Evolutionary conservation across 371 early-diverging fungal species (phyloP).

Genomic region (Dentiscutata heterogama): DNA sequence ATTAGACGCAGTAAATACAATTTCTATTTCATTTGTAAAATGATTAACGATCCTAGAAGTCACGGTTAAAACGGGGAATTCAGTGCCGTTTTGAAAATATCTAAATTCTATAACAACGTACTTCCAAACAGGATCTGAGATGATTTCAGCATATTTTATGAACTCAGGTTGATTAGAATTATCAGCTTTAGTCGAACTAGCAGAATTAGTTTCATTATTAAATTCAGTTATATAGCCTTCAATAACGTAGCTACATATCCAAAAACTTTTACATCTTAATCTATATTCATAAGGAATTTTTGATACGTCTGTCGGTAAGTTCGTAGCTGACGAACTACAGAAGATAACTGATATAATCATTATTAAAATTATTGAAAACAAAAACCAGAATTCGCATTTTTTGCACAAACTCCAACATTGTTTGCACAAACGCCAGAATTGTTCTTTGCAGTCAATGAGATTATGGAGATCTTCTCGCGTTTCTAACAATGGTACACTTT

Average conservation of each 20-base stretch:
- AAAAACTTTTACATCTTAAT: background rate
- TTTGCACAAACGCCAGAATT: background rate
- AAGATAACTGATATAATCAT: background rate
- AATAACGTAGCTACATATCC: background rate
- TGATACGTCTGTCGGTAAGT: background rate
- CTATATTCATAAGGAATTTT: background rate
- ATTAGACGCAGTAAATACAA: background rate
- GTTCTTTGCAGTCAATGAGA: background rate
- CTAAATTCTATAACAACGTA: background rate
- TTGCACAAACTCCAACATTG: background rate
- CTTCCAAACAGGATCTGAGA: background rate
- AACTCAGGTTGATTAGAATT: background rate
- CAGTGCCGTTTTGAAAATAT: no score
- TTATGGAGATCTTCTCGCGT: background rate
- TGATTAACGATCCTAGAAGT: background rate
- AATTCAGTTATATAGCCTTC: background rate
- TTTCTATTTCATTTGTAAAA: background rate
- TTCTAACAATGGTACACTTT: background rate
- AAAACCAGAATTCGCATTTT: background rate
- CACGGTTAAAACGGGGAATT: background rate
- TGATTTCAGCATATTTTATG: background rate
- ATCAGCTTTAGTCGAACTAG: background rate
- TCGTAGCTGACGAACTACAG: background rate
- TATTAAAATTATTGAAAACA: background rate
- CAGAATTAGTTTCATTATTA: background rate